phyloP scores from a whole-genome alignment of 768 basidiomycete species.

The Collybia sordida region DNA sequence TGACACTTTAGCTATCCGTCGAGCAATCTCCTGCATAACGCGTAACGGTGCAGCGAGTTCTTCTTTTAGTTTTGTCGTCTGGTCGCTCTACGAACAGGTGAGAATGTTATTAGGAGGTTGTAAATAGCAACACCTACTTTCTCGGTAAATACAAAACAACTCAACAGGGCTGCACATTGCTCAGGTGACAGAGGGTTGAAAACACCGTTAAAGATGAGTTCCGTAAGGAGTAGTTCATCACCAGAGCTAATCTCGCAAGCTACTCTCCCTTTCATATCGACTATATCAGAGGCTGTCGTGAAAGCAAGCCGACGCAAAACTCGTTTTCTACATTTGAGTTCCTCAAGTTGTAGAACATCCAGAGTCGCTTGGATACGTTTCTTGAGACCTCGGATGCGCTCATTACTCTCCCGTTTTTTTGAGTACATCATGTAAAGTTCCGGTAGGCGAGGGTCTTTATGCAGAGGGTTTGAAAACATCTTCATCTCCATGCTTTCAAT shows the following conservation, averaged over 20 bases:
- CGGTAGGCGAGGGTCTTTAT: conserved; percentile 76
- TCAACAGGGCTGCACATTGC: conserved; percentile 90
- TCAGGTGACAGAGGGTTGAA: conserved; percentile 91
- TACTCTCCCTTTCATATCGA: conserved; percentile 97
- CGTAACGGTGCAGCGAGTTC: conserved; percentile 91
- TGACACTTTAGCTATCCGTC: conserved; percentile 95
- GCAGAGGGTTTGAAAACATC: conserved; percentile 76
- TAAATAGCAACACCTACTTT: conserved; percentile 54
- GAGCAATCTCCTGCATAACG: conserved; percentile 92
- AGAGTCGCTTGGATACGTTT: conserved; percentile 88
- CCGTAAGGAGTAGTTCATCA: conserved; percentile 93
- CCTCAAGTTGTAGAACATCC: conserved; percentile 93
- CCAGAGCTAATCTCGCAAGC: conserved; percentile 99
- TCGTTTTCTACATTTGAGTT: conserved; percentile 93
- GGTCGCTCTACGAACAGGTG: conserved; percentile 64
- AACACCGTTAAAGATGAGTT: conserved; percentile 95
- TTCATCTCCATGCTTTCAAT: conserved; percentile 87
- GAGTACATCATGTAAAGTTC: conserved; percentile 80
- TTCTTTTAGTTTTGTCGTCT: conserved; percentile 82
- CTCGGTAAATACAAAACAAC: conserved; percentile 97
- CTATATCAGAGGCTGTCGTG: conserved; percentile 85
- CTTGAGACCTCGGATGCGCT: conserved; percentile 74
- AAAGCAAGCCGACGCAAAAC: conserved; percentile 91
- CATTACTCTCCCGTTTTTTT: conserved; percentile 69
- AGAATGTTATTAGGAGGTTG: background rate